A percentile compares a stretch with the other conserved stretches of the same genome.
phyloP scores from a whole-genome alignment of 805 yeast species.

The Candida boidinii region DNA sequence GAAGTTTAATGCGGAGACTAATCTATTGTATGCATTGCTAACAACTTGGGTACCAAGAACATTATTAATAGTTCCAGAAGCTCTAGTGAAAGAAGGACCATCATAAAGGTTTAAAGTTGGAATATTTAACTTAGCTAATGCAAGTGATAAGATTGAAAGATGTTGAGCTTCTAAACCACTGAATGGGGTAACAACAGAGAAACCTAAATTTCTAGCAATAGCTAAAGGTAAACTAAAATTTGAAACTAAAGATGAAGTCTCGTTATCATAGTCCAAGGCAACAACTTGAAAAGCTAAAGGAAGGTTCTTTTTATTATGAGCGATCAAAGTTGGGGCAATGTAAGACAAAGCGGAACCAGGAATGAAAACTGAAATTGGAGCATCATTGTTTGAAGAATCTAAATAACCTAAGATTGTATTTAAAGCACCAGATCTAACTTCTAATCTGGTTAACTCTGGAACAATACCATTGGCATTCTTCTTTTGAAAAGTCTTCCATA shows the following conservation, averaged over 20 bases:
- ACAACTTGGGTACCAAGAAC: constrained; percentile 35
- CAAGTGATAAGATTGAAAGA: constrained; percentile 54
- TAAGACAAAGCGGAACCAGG: constrained; percentile 61
- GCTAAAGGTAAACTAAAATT: constrained; percentile 56
- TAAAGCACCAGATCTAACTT: constrained; percentile 81
- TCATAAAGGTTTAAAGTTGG: constrained; percentile 74
- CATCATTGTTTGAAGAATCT: constrained; percentile 8
- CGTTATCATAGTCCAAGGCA: constrained; percentile 62
- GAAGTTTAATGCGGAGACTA: constrained; percentile 23
- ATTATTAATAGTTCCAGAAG: constrained; percentile 36
- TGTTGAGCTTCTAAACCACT: constrained; percentile 57
- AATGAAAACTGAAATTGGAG: constrained; percentile 34
- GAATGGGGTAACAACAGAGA: constrained; percentile 65
- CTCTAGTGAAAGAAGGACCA: constrained; percentile 58
- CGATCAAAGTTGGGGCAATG: constrained; percentile 53
- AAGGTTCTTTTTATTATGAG: constrained; percentile 26
- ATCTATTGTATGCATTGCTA: constrained; percentile 27
- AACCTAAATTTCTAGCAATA: constrained; percentile 53
- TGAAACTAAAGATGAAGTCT: constrained; percentile 42
- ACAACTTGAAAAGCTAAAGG: constrained; percentile 70
- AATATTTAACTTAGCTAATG: constrained; percentile 49
- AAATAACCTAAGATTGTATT: constrained; percentile 69
- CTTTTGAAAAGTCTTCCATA: constrained; percentile 50
- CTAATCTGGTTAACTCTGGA: constrained; percentile 54
- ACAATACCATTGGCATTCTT: constrained; percentile 45